These are phyloP conservation scores for Talaromyces rugulosus DNA, from an alignment of 2,329 filamentous ascomycete species.

Conservation along the genomic window DNA sequence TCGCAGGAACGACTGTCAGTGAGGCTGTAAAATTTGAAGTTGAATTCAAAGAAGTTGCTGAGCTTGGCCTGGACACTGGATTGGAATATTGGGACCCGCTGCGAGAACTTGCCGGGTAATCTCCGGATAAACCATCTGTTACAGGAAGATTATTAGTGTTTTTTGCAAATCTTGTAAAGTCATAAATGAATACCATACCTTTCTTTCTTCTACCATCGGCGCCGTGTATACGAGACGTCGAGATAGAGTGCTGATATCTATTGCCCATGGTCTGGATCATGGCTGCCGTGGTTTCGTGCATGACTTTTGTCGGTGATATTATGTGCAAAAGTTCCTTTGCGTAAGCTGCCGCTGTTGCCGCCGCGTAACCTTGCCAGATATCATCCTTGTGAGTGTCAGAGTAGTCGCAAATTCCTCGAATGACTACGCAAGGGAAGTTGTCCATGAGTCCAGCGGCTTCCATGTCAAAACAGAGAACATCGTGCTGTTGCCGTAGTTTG, in stretches of 20 bases:
- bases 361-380: neutral
- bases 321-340: neutral
- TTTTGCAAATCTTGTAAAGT: neutral
- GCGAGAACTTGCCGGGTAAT: too few species aligned
- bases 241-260: neutral
- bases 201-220: neutral
- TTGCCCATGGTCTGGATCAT: neutral
- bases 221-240: neutral
- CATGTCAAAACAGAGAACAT: neutral
- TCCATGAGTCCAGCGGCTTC: neutral
- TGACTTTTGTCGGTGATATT: neutral
- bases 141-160: neutral
- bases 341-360: neutral
- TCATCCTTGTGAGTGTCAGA: neutral
- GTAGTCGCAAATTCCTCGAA: conserved; percentile 3
- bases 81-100: neutral
- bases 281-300: conserved; percentile 6
- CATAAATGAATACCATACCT: neutral
- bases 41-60: neutral
- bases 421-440: neutral
- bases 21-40: neutral
- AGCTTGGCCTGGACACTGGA: neutral
- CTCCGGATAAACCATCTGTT: neutral
- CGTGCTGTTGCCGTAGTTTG: neutral
- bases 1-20: neutral